A percentile compares a stretch with the other conserved stretches of the same genome.
These are phyloP conservation scores for Vanrija humicola DNA, from an alignment of 1,284 basidiomycete species.

Conservation along the genomic window DNA sequence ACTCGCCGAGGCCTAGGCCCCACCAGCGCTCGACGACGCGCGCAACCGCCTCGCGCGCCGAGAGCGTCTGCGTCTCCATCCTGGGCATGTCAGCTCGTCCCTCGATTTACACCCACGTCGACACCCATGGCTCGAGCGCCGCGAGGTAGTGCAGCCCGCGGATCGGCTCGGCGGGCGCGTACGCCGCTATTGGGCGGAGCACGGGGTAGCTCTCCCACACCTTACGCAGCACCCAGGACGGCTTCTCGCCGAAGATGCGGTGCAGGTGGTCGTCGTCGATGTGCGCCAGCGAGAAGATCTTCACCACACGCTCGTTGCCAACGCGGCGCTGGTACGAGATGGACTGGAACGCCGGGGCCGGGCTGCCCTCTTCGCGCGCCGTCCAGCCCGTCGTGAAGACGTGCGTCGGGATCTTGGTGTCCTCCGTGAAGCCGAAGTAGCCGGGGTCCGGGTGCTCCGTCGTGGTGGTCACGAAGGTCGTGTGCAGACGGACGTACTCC, in stretches of 20 bases:
- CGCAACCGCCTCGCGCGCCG: slow-evolving; percentile 77
- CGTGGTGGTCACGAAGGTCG: slow-evolving; percentile 80
- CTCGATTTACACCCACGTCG: slow-evolving; percentile 31
- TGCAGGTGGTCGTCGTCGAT: slow-evolving; percentile 67
- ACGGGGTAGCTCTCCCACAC: slow-evolving; percentile 55
- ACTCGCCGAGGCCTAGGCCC: slow-evolving; percentile 43
- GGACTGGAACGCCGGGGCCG: slow-evolving; percentile 77
- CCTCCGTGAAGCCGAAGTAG: slow-evolving; percentile 64
- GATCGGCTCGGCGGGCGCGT: slow-evolving; percentile 71
- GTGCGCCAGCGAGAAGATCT: slow-evolving; percentile 73
- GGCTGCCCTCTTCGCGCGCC: slow-evolving; percentile 49
- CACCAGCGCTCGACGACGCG: slow-evolving; percentile 66
- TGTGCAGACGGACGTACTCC: slow-evolving; percentile 78
- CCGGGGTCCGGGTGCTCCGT: slow-evolving; percentile 59
- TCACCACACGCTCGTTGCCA: slow-evolving; percentile 63
- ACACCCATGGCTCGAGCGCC: slow-evolving; percentile 72
- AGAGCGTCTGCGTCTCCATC: slow-evolving; percentile 88
- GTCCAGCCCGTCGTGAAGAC: slow-evolving; percentile 65
- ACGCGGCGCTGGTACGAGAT: slow-evolving; percentile 72
- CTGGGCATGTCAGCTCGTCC: slow-evolving; percentile 46
- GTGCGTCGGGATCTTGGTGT: slow-evolving; percentile 58
- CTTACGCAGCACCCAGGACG: slow-evolving; percentile 80
- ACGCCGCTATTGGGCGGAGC: slow-evolving; percentile 62
- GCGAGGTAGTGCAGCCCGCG: slow-evolving; percentile 81
- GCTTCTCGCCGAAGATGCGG: slow-evolving; percentile 56